Evolutionary conservation across 202 grass and related monocot species (phyloP), one percentile per base, ranked within the genome.

Genomic region (Bolboschoenoplectus hybrid): DNA sequence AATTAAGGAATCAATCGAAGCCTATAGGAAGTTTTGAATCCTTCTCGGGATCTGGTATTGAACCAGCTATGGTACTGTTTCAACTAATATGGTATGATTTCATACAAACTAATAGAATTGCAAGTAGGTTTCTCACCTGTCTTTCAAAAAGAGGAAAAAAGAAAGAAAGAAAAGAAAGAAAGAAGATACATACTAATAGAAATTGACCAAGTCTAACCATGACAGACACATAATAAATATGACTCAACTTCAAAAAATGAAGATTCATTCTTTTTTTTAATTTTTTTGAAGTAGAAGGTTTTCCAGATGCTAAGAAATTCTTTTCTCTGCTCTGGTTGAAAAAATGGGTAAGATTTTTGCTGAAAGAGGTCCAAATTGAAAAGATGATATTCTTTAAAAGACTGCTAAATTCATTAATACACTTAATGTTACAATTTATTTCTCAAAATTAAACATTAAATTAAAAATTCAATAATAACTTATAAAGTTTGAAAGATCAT

Each of bases 131-230:
- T 26, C 26, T 26, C 26, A 58, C 17, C 17, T 58, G 55, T 58
- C 1, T 14, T 14, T 58, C 55, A 3, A 58, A 58, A 58, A 17
- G 4, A 17, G 9, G 0, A 5, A 26, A 58, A 17, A 17, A 17
- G 9, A 4, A 5, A 56, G 14, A 11, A 56, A 56, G 5, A 41
- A 10, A 17, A 17, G 9, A 4, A 5, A 56, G 14, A 11, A 56
- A 56, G 5, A 41, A 10, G 35, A 70, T 41, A 70, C 2, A 69
- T 4, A 16, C 67, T 71, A 17, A 9, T 12, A 75, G 72, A 75
- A 6, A 52, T 56, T 77, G 51, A 77, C 74, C 74, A 77, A 56
- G 53, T 45, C 34, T 79, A 40, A 57, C 50, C 2, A 78, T 50
- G 34, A 39, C 1, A 57, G 1, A 11, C 3, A 16, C 68, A 72